Percentiles rank a stretch among this genome's conserved stretches.
Conservation (phyloP, 768 basidiomycete species). For the Termitomyces sp. region DNA sequence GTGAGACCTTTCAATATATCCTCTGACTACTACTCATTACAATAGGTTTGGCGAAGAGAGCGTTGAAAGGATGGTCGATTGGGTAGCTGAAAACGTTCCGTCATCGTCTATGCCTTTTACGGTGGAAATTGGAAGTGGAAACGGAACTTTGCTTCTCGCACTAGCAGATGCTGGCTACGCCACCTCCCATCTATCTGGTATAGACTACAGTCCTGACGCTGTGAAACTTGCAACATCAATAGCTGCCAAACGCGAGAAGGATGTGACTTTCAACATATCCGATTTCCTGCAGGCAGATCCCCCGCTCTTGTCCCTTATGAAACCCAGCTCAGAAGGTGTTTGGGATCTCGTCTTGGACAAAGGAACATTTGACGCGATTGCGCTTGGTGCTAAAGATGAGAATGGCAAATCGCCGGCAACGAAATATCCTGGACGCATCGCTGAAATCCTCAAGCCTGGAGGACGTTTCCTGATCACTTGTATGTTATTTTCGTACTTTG, state of each 20-base stretch:
- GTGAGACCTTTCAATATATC: conserved; percentile 32
- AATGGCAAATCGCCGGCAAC: conserved; percentile 48
- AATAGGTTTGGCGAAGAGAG: conserved; percentile 77
- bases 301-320: conserved; percentile 22
- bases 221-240: conserved; percentile 60
- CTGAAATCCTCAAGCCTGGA: conserved; percentile 55
- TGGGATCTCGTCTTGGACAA: conserved; percentile 86
- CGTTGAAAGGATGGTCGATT: conserved; percentile 76
- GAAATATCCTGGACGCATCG: conserved; percentile 58
- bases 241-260: conserved; percentile 39
- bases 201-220: conserved; percentile 78
- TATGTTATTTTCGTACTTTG: conserved; percentile 29
- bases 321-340: conserved; percentile 17
- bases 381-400: conserved; percentile 58
- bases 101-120: conserved; percentile 42
- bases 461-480: conserved; percentile 80
- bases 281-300: conserved; percentile 65
- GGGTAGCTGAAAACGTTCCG: conserved; percentile 57
- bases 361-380: conserved; percentile 88
- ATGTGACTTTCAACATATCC: conserved; percentile 53
- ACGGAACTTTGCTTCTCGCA: conserved; percentile 72
- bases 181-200: conserved; percentile 47
- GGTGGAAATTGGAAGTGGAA: conserved; percentile 79
- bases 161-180: conserved; percentile 66
- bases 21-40: background rate